Base-by-base conservation (phyloP, 148 eudicot genomes). In the Rhododendron molle region DNA sequence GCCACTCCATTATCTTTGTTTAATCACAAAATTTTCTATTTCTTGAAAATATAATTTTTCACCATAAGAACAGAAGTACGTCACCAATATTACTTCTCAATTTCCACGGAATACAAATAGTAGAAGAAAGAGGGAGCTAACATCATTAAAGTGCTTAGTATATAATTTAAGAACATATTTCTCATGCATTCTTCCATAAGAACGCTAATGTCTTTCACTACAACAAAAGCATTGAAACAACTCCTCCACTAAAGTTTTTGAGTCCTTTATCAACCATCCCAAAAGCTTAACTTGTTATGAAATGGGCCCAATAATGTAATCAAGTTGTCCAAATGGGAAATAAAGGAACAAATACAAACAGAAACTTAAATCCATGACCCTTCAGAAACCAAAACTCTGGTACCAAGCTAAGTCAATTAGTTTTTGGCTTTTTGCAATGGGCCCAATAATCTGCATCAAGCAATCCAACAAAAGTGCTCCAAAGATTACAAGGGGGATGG, bases 181-280 rank as follows among this genome's bases (percentile, higher is more conserved):
- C 52, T 23, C 28, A 44, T 78, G 81, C 65, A 30, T 49, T 44
- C 58, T n/a, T 16, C 15, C 38, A 54, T 21, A 32, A 28, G n/a
- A 5, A 44, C 34, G 46, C 26, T 44, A 69, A 69, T 72, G 46
- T 32, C 79, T 83, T 43, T 4, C 15, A 18, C 30, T 47, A 71
- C 15, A 72, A 3, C 50, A 46, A 67, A 40, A 84, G 88, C 34
- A 85, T 78, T n/a, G 44, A 86, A 50, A 85, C 60, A 40, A 32
- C 14, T 34, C 46, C 30, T n/a, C 3, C 69, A 67, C 16, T 4
- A 30, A 71, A 71, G 73, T 71, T 71, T 71, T 28, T 30, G 28
- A 71, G 38, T 13, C 38, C 38, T 10, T 13, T 28, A 30, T 71
- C 73, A 67, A 26, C 72, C 72, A 65, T 65, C 72, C 30, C 76